Percentiles rank a stretch among this genome's conserved stretches.
phyloP scores from a whole-genome alignment of 805 yeast species.

The Saccharomyces paradoxus region DNA sequence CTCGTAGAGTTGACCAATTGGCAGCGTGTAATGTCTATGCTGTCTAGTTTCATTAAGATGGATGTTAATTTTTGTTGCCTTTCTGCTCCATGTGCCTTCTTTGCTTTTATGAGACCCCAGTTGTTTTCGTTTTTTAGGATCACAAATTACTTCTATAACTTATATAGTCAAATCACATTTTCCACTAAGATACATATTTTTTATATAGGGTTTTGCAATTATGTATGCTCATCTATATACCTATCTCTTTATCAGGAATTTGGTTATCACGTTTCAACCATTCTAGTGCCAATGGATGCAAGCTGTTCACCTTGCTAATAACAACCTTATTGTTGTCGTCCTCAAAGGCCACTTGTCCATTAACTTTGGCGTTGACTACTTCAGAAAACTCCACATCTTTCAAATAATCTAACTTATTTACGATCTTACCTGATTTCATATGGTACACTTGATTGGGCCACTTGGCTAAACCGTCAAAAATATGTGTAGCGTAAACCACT shows the following conservation, averaged over 20 bases:
- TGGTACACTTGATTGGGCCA: slow-evolving; percentile 89
- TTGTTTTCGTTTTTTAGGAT: slow-evolving; percentile 1
- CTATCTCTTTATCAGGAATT: slow-evolving; percentile 2
- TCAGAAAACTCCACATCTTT: slow-evolving; percentile 29
- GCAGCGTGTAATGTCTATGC: neutral
- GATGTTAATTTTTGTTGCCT: neutral
- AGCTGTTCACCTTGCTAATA: slow-evolving; percentile 35
- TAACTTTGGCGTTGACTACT: slow-evolving; percentile 11
- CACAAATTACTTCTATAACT: neutral
- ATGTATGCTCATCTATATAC: neutral
- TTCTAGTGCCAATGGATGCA: slow-evolving; percentile 64
- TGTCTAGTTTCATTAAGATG: neutral
- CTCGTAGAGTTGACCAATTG: slow-evolving; percentile 16
- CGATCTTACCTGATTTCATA: slow-evolving; percentile 56
- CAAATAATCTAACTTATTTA: slow-evolving; percentile 30
- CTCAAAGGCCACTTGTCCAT: slow-evolving; percentile 16
- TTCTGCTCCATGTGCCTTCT: neutral
- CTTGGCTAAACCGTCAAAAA: slow-evolving; percentile 84
- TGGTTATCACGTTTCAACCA: slow-evolving; percentile 42
- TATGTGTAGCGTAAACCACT: slow-evolving; percentile 90
- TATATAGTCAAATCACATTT: neutral
- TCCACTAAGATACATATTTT: neutral
- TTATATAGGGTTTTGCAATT: neutral
- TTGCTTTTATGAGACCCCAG: neutral
- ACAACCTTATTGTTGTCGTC: slow-evolving; percentile 8